Conservation (phyloP, 345 rosid species). For the Salix brachista region DNA sequence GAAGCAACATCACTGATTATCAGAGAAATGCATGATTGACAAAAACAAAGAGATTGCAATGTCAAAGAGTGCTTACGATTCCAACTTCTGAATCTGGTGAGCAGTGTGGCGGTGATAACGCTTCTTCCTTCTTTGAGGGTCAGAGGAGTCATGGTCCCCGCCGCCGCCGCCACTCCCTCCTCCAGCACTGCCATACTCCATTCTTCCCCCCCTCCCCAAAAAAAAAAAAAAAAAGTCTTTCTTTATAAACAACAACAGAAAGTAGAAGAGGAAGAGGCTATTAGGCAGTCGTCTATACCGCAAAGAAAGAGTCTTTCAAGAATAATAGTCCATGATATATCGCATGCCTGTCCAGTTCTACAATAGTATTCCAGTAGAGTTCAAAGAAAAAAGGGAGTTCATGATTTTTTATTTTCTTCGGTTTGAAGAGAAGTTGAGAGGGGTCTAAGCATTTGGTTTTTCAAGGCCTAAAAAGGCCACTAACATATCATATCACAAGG, state of each 20-base stretch:
- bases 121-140: slow-evolving; percentile 66
- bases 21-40: not conserved
- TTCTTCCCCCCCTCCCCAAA: not conserved
- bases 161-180: slow-evolving; percentile 41
- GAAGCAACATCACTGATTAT: not conserved
- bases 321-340: not conserved
- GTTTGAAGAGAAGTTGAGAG: not conserved
- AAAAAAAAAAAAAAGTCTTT: not conserved
- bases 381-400: not conserved
- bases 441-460: not conserved
- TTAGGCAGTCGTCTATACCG: not conserved
- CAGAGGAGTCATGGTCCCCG: slow-evolving; percentile 73
- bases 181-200: slow-evolving; percentile 62
- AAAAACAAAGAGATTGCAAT: not conserved
- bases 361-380: not conserved
- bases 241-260: not conserved
- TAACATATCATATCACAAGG: slow-evolving; percentile 5
- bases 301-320: not conserved
- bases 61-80: slow-evolving; percentile 43
- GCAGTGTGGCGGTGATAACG: slow-evolving; percentile 98
- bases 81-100: slow-evolving; percentile 91
- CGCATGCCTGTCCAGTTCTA: not conserved
- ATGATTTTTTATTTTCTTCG: not conserved
- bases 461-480: not conserved
- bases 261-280: not conserved